Evolutionary conservation across 2,329 filamentous ascomycete genomes (phyloP), one percentile per base, ranked within the genome.

Genomic region (Aspergillus carbonarius): DNA sequence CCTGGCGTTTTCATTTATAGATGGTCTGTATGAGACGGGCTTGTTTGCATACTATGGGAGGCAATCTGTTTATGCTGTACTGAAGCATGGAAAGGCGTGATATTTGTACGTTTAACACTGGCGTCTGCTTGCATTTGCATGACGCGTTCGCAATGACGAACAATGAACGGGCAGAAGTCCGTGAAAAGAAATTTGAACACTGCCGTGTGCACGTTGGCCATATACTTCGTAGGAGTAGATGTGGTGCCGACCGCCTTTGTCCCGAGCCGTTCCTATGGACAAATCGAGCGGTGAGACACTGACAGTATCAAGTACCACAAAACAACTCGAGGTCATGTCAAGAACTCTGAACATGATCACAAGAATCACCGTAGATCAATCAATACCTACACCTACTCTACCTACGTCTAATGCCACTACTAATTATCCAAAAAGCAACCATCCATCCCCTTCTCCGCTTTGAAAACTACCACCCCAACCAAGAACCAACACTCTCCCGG

Each of bases 91-190:
- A 18, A 57, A 47, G 63, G 60, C 59, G 61, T 63, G 60, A 25
- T 60, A 57, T 27, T 44, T 59, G 25, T 51, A 44, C 44, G 15
- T 57, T 49, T 35, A 25, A 44, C 57, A 42, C 44, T 48, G 44
- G 47, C 37, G 50, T 60, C 44, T 48, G 42, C 47, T 61, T 59
- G 66, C 66, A 69, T 69, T 66, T 60, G 67, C 69, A 72, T 70
- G 57, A 57, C 52, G 48, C 59, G 62, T 17, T 47, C 44, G 23
- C 10, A 3, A 5, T 27, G 23, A 32, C 44, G 25, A 18, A 18
- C 44, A 17, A 27, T 27, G 25, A 47, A 17, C 39, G 39, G 39
- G 39, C 39, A 18, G 10, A 37, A 39, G 37, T 5, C 39, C 39
- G 30, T 27, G 9, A 32, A 10, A 32, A 10, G 3, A 2, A 7